Base-by-base conservation (phyloP, 805 yeast genomes). In the Lachancea kluyveri region DNA sequence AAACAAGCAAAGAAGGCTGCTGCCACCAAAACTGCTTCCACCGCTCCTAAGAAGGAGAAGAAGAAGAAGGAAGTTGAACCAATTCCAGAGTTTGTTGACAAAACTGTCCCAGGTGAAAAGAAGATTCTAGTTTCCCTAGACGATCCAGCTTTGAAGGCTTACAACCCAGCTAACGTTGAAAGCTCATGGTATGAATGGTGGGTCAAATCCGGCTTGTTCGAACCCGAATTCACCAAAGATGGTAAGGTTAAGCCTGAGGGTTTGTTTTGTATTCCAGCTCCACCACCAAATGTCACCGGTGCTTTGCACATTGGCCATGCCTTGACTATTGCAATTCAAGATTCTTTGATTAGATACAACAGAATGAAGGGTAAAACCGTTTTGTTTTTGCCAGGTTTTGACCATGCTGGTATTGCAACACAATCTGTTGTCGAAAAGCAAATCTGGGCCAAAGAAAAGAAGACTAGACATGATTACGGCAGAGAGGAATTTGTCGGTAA, bases 231-330 rank as follows among this genome's bases (percentile, higher is more conserved):
- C 45, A 69, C 79, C 26, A 70, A 64, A 36, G 78, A 79, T 52
- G 96, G 96, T 27, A 62, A 77, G 27, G 52, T 74, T 45, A 79
- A 79, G 55, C 83, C 92, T 25, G 88, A 77, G 52, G 97, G 97
- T 47, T 55, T 70, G 12, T 92, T 90, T 63, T 72, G 81, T 41
- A 85, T 92, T 50, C 96, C 97, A 23, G 92, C 95, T n/a, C 98
- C 98, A 23, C 98, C 98, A 41, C 98, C 98, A 56, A 92, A 92
- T 60, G 95, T 92, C 43, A 92, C 98, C 28, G 98, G 98, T 65
- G 96, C 97, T 28, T 72, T 92, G 47, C 98, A 92, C 62, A 92
- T 92, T 61, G 98, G 98, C 48, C 98, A 92, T 62, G 98, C 97
- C 17, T 72, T 92, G 58, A 92, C 98, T 11, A 84, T 88, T 40